Conservation (phyloP, 2,329 filamentous ascomycete species). For the Didymella segeticola region DNA sequence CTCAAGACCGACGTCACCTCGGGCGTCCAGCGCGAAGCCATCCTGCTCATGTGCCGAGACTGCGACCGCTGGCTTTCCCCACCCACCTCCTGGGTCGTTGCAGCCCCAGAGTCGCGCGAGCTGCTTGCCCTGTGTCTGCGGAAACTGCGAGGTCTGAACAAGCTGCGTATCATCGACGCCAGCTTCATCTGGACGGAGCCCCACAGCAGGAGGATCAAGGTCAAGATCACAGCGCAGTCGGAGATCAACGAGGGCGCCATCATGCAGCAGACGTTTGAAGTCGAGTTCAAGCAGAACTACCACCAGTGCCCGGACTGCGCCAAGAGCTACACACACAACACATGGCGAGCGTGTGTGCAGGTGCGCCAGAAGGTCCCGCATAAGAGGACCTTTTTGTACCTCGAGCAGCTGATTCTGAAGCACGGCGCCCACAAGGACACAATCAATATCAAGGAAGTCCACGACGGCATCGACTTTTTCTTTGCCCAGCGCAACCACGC, state of each 20-base stretch:
- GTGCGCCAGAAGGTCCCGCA: slow-evolving; percentile 96
- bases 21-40: slow-evolving; percentile 89
- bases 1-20: slow-evolving; percentile 91
- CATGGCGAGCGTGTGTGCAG: slow-evolving; percentile 92
- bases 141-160: slow-evolving; percentile 83
- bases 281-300: slow-evolving; percentile 86
- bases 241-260: slow-evolving; percentile 71
- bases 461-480: slow-evolving; percentile 96
- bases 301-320: slow-evolving; percentile 89
- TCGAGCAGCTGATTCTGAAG: slow-evolving; percentile 96
- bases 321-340: slow-evolving; percentile 96
- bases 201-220: slow-evolving; percentile 87
- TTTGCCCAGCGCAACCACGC: slow-evolving; percentile 89
- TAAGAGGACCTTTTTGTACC: slow-evolving; percentile 82
- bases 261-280: slow-evolving; percentile 93
- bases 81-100: slow-evolving; percentile 84
- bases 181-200: slow-evolving; percentile 98
- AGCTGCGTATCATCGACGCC: slow-evolving; percentile 93
- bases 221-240: slow-evolving; percentile 92
- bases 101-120: slow-evolving; percentile 86
- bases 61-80: slow-evolving; percentile 92
- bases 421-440: slow-evolving; percentile 82
- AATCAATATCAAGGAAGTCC: slow-evolving; percentile 97
- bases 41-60: slow-evolving; percentile 88
- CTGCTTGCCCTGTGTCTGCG: slow-evolving; percentile 89